Evolutionary conservation across 371 early-diverging fungal genomes (phyloP).

Genomic region (Chytridium lagenaria): DNA sequence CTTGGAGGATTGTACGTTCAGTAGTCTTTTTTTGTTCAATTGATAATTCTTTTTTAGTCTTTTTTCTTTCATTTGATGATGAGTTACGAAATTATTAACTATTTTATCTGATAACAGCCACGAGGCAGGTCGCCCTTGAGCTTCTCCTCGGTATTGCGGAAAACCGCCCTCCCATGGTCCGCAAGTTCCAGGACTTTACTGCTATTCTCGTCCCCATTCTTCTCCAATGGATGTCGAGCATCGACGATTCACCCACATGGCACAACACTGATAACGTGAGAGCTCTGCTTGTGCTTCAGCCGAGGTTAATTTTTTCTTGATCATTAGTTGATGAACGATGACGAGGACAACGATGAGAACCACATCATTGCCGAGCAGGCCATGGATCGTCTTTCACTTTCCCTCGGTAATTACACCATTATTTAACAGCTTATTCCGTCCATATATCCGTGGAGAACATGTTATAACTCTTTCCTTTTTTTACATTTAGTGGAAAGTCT

Average conservation of each 20-base stretch:
- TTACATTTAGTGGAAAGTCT: constrained; percentile 85
- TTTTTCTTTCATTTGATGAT: too few relatives aligned
- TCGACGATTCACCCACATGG: constrained; percentile 84
- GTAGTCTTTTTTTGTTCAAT: too few relatives aligned
- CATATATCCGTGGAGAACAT: too few relatives aligned
- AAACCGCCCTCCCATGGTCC: constrained; percentile 74
- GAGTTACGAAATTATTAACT: not conserved
- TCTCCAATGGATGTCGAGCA: constrained; percentile 90
- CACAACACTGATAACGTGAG: constrained; percentile 80
- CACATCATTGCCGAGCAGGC: constrained; percentile 92
- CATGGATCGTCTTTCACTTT: constrained; percentile 91
- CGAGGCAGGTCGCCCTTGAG: constrained; percentile 88
- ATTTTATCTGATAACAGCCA: constrained; percentile 39
- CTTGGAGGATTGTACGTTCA: constrained; percentile 45
- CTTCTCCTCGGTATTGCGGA: constrained; percentile 89
- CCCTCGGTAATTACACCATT: too few relatives aligned
- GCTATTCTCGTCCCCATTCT: constrained; percentile 77
- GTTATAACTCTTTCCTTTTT: too few relatives aligned
- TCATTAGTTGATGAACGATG: constrained; percentile 59
- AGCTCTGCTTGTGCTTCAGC: not conserved
- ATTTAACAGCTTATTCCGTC: too few relatives aligned
- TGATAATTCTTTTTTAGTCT: too few relatives aligned
- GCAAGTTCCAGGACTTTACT: constrained; percentile 73
- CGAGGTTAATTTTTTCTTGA: constrained; percentile 11
- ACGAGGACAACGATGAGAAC: constrained; percentile 86